Evolutionary conservation across 495 filamentous ascomycete genomes (phyloP), one percentile per base, ranked within the genome.

Genomic region (Penicillium maclennaniae): DNA sequence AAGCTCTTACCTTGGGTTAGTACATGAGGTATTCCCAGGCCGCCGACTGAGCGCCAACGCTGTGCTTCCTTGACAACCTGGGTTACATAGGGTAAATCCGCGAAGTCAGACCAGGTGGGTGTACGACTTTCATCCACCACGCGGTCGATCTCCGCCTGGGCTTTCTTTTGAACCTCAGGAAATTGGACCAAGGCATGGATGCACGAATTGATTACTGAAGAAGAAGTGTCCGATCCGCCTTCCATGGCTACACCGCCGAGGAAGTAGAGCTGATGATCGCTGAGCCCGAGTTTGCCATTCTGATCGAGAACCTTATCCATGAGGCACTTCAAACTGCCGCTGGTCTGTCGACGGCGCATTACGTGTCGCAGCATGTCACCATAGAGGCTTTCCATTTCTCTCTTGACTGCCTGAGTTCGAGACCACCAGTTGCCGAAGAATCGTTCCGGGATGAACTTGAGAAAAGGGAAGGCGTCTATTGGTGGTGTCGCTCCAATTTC

Each of bases 401-500:
- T 49, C 28, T 68, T 59, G 7, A 80, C 71, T 16, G 62, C 26
- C 26, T 44, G 55, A 0, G 75, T 60, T 2, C 73, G 66, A 16
- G 49, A 53, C 6, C 45, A 49, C 72, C 75, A 82, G 21, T 67
- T 74, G 0, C 66, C 63, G 7, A 79, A 59, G 1, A 77, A 51
- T 0, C 27, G 36, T 58, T 81, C 58, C 0, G 79, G 79, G 12
- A 81, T 41, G 2, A 45, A 60, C 21, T 74, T 66, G 23, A 82
- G 50, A 14, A 70, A 58, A 3, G 78, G 76, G 43, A 71, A 76
- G 12, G 73, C 60, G 47, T 81, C 77, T 0, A 81, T 72, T 4
- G 79, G 78, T 0, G 79, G 79, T 8, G 74, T 80, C 1, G 72
- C 72, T 10, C 78, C 79, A 0, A 67, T 43, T 51, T 80, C 77